Conservation (phyloP, 768 basidiomycete species). For the Tricholoma flavovirens region DNA sequence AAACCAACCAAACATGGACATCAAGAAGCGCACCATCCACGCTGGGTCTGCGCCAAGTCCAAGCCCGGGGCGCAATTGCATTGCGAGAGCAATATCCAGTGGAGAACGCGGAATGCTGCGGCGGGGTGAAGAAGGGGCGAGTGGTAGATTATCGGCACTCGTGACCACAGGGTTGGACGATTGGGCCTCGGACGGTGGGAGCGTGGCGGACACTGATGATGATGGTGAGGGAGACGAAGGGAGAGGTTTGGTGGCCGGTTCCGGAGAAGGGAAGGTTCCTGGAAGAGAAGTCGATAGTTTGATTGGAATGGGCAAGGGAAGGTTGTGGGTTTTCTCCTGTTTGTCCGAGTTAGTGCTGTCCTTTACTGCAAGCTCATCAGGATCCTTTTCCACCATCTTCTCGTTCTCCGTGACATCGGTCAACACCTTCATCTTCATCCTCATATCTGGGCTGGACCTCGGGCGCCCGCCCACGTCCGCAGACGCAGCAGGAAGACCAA, state of each 20-base stretch:
- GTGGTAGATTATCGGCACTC: too few relatives aligned
- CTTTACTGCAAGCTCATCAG: not conserved
- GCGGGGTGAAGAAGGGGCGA: too few relatives aligned
- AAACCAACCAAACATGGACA: slow-evolving; percentile 78
- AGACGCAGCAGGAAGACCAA: slow-evolving; percentile 25
- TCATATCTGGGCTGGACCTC: not conserved
- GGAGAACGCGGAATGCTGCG: too few relatives aligned
- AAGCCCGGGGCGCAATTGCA: slow-evolving; percentile 46
- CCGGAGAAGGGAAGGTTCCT: slow-evolving; percentile 12
- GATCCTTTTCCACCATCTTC: not conserved
- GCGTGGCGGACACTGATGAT: too few relatives aligned
- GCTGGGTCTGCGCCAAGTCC: slow-evolving; percentile 69
- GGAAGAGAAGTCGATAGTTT: slow-evolving; percentile 11
- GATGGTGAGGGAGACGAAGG: not conserved
- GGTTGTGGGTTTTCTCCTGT: not conserved
- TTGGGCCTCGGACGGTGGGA: too few relatives aligned
- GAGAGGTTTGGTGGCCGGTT: not conserved
- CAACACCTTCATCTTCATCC: slow-evolving; percentile 2
- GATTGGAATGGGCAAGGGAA: not conserved
- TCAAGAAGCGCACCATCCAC: slow-evolving; percentile 75
- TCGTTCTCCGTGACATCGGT: not conserved
- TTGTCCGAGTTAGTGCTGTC: not conserved
- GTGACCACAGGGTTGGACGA: too few relatives aligned
- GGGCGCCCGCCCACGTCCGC: not conserved
- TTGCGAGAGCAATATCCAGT: too few relatives aligned